These are phyloP conservation scores for Neurospora sp. DNA, from an alignment of 495 filamentous ascomycete species.

Conservation along the genomic window DNA sequence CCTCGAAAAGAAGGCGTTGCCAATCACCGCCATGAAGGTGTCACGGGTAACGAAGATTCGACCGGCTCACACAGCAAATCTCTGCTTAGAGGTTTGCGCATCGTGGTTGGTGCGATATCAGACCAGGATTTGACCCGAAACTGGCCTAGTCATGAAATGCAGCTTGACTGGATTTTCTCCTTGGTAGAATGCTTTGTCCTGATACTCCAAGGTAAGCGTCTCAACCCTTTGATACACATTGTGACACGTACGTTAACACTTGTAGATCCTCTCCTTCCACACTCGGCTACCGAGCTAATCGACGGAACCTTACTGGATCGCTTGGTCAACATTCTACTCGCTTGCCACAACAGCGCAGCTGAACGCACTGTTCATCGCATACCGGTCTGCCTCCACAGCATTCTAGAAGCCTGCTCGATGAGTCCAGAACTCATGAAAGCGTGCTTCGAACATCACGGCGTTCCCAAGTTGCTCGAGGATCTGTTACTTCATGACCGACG, in stretches of 20 bases:
- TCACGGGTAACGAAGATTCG: not conserved
- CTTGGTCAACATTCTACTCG: conserved; percentile 26
- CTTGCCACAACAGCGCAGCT: not conserved
- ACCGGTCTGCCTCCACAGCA: conserved; percentile 45
- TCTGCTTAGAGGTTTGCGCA: conserved; percentile 26
- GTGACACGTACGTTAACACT: not conserved
- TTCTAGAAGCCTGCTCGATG: conserved; percentile 55
- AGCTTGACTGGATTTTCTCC: conserved; percentile 29
- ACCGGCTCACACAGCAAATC: conserved; percentile 18
- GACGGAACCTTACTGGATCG: conserved; percentile 23
- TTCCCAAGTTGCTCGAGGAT: conserved; percentile 22
- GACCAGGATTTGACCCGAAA: conserved; percentile 29
- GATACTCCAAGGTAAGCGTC: conserved; percentile 32
- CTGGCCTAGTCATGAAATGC: conserved; percentile 28
- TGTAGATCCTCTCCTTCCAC: conserved; percentile 14
- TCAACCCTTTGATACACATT: not conserved
- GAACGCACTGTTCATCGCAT: conserved; percentile 9
- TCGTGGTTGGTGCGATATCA: conserved; percentile 39
- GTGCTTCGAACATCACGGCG: conserved; percentile 33
- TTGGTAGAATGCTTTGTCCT: conserved; percentile 33
- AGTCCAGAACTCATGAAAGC: conserved; percentile 48
- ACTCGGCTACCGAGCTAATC: conserved; percentile 17
- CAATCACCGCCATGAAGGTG: not conserved
- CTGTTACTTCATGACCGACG: conserved; percentile 36
- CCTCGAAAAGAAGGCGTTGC: not conserved